phyloP scores from a whole-genome alignment of 2,329 filamentous ascomycete genomes.

The Aspergillus fijiensis region DNA sequence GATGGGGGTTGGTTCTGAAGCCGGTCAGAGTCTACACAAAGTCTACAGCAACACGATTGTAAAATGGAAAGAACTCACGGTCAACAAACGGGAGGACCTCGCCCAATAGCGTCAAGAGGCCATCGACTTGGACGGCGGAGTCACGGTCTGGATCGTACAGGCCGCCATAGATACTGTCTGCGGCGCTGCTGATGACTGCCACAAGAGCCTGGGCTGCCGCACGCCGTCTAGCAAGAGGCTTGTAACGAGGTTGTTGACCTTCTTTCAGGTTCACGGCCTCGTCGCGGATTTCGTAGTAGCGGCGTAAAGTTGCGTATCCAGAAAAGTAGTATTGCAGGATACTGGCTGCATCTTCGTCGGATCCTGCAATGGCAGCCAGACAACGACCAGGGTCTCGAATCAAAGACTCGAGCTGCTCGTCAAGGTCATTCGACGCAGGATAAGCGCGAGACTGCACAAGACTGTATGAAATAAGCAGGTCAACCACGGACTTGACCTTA shows the following conservation, averaged over 20 bases:
- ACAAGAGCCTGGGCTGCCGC: constrained; percentile 72
- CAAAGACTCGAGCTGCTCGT: constrained; percentile 68
- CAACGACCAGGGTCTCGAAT: constrained; percentile 70
- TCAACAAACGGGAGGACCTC: constrained; percentile 78
- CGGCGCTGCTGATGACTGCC: constrained; percentile 80
- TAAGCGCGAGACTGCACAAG: constrained; percentile 81
- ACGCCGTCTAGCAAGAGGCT: constrained; percentile 61
- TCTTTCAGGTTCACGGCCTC: constrained; percentile 49
- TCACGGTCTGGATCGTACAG: constrained; percentile 79
- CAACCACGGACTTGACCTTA: constrained; percentile 82
- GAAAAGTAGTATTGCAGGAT: constrained; percentile 82
- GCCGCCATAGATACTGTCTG: constrained; percentile 87
- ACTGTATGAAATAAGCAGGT: constrained; percentile 82
- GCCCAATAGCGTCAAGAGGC: constrained; percentile 76
- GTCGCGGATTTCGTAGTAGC: constrained; percentile 88
- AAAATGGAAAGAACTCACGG: constrained; percentile 38
- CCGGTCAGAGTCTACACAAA: neutral
- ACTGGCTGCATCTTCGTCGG: constrained; percentile 78
- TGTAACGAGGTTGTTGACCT: constrained; percentile 44
- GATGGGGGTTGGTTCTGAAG: constrained; percentile 53
- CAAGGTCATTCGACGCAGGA: constrained; percentile 69
- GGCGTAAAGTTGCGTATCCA: constrained; percentile 86
- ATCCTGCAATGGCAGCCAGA: constrained; percentile 67
- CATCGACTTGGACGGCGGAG: constrained; percentile 84
- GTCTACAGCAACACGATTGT: too few relatives aligned